These are phyloP conservation scores for Saccharomycopsis crataegensis DNA, from an alignment of 1,139 yeast species.

Conservation along the genomic window DNA sequence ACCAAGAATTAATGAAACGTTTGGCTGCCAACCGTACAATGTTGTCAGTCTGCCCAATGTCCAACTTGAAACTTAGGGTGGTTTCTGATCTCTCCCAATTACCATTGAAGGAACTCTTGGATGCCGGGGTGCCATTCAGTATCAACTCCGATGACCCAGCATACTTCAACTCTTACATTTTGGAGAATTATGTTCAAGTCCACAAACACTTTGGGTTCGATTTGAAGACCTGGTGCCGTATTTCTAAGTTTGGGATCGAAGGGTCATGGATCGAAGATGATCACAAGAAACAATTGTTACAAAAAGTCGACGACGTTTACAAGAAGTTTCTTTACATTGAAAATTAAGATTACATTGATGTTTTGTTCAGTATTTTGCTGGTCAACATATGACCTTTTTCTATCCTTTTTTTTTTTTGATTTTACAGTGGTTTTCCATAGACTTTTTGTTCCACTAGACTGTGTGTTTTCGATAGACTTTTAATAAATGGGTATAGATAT, in stretches of 20 bases:
- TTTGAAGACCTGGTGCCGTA: constrained; percentile 46
- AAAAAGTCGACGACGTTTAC: constrained; percentile 40
- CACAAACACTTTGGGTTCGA: constrained; percentile 58
- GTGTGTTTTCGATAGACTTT: too few species aligned
- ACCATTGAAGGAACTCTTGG: constrained; percentile 55
- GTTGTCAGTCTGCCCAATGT: constrained; percentile 68
- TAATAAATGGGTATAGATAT: too few species aligned
- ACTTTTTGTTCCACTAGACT: too few species aligned
- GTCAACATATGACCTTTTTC: too few species aligned
- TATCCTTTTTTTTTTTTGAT: too few species aligned
- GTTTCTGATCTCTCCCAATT: constrained; percentile 57
- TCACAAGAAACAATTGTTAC: constrained; percentile 38
- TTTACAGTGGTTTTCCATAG: too few species aligned
- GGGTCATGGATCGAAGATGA: constrained; percentile 61
- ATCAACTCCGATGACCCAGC: constrained; percentile 84
- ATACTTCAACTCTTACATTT: constrained; percentile 73
- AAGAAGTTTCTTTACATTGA: constrained; percentile 31
- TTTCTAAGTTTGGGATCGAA: constrained; percentile 53
- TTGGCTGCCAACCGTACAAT: constrained; percentile 47
- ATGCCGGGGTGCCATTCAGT: constrained; percentile 60
- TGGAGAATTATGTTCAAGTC: constrained; percentile 64
- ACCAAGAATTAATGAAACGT: constrained; percentile 43
- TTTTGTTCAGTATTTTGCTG: too few species aligned
- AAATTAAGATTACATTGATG: neutral
- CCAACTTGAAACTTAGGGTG: constrained; percentile 69